Conservation (phyloP, 352 stramenopile species). For the Phytophthora aleatoria region DNA sequence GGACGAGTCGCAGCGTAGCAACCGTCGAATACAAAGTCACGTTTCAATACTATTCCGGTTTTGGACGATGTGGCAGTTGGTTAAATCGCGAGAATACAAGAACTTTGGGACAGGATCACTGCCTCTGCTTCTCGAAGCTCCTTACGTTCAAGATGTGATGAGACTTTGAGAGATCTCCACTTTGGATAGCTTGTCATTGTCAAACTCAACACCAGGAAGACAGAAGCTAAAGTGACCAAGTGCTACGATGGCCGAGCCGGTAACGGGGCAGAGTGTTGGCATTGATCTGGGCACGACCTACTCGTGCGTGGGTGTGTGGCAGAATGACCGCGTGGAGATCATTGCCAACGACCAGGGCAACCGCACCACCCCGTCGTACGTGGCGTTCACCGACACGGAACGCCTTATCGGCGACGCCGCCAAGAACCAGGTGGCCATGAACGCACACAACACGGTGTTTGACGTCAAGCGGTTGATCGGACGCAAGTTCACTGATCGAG, state of each 20-base stretch:
- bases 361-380: conserved; percentile 94
- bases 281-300: conserved; percentile 95
- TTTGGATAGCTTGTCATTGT: conserved; percentile 16
- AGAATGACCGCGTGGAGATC: conserved; percentile 95
- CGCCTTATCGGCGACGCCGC: conserved; percentile 94
- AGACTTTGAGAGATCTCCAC: conserved; percentile 1
- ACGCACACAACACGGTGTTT: conserved; percentile 95
- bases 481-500: conserved; percentile 90
- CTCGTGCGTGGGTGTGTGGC: conserved; percentile 94
- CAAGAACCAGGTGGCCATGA: conserved; percentile 94
- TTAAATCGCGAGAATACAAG: background rate
- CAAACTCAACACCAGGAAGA: conserved; percentile 63
- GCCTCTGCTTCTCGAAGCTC: conserved; percentile 7
- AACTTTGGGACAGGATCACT: conserved; percentile 21
- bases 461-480: conserved; percentile 97
- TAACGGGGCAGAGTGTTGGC: conserved; percentile 89
- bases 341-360: conserved; percentile 97
- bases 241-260: conserved; percentile 22
- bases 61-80: conserved; percentile 19
- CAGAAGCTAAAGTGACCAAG: background rate
- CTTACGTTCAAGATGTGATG: background rate
- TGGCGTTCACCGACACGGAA: conserved; percentile 95
- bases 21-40: conserved; percentile 8
- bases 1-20: conserved; percentile 26
- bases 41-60: conserved; percentile 13